Percentiles rank a stretch among this genome's conserved stretches.
Conservation (phyloP, 495 filamentous ascomycete genomes). For the Daldinia grandis region DNA sequence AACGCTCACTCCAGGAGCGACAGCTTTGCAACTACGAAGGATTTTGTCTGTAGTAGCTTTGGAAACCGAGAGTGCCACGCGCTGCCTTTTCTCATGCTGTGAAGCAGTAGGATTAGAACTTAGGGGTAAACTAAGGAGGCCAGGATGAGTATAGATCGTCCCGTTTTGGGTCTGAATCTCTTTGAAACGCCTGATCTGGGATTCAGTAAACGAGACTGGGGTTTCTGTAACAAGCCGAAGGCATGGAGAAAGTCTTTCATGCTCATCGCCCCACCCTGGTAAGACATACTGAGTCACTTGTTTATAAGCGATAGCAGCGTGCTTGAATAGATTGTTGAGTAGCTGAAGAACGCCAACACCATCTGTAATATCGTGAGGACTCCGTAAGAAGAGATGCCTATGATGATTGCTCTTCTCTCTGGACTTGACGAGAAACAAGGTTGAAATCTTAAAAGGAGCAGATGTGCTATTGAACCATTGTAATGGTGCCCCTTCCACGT, state of each 20-base stretch:
- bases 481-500: constrained; percentile 40
- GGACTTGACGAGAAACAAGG: constrained; percentile 50
- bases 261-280: constrained; percentile 22
- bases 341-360: constrained; percentile 58
- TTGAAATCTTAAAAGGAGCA: constrained; percentile 48
- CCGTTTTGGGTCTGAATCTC: constrained; percentile 28
- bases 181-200: constrained; percentile 17
- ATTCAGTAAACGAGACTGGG: constrained; percentile 19
- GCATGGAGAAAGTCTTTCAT: constrained; percentile 27
- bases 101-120: constrained; percentile 1
- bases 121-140: constrained; percentile 21
- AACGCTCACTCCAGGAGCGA: constrained; percentile 38
- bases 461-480: constrained; percentile 56
- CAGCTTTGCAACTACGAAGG: constrained; percentile 34
- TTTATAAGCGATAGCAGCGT: constrained; percentile 28
- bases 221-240: constrained; percentile 36
- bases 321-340: constrained; percentile 39
- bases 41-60: constrained; percentile 22
- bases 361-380: constrained; percentile 59
- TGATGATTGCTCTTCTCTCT: constrained; percentile 8
- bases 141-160: constrained; percentile 20
- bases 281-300: constrained; percentile 35
- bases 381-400: constrained; percentile 54
- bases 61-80: constrained; percentile 26
- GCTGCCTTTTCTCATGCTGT: constrained; percentile 28